Percentiles rank a stretch among this genome's conserved stretches.
These are phyloP conservation scores for Papiliotrema nemorosa DNA, from an alignment of 1,284 basidiomycete genomes.

Conservation along the genomic window DNA sequence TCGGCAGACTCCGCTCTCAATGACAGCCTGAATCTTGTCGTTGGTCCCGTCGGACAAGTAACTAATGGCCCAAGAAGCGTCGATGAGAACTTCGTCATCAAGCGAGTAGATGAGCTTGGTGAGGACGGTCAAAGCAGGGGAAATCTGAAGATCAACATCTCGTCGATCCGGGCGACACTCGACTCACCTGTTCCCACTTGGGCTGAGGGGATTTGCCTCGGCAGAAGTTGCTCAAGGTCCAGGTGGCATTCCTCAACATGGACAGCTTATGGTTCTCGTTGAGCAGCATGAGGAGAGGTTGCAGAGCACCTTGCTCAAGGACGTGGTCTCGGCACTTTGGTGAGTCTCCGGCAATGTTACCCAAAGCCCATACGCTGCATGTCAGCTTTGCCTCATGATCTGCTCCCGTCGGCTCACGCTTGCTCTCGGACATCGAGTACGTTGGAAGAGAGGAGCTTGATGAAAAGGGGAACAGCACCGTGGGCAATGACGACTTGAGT, in stretches of 20 bases:
- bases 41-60: constrained; percentile 99
- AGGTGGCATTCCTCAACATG: constrained; percentile 96
- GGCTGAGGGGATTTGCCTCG: constrained; percentile 94
- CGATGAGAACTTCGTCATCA: constrained; percentile 98
- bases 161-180: neutral
- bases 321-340: constrained; percentile 89
- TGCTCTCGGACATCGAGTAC: constrained; percentile 93
- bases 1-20: constrained; percentile 96
- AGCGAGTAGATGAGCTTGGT: constrained; percentile 99
- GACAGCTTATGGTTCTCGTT: constrained; percentile 80
- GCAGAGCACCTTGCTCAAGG: constrained; percentile 54
- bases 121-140: constrained; percentile 89
- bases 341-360: constrained; percentile 94
- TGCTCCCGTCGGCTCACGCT: constrained; percentile 54
- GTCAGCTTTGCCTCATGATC: constrained; percentile 6
- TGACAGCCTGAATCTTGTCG: constrained; percentile 99
- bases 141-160: constrained; percentile 63
- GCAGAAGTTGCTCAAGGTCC: constrained; percentile 98
- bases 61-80: constrained; percentile 99
- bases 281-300: constrained; percentile 53
- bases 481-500: constrained; percentile 96
- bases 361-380: constrained; percentile 78
- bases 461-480: constrained; percentile 95
- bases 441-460: constrained; percentile 79
- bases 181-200: constrained; percentile 78